Evolutionary conservation across 192 early-diverging fungal species (phyloP).

Genomic region (Umbelopsis sp.): DNA sequence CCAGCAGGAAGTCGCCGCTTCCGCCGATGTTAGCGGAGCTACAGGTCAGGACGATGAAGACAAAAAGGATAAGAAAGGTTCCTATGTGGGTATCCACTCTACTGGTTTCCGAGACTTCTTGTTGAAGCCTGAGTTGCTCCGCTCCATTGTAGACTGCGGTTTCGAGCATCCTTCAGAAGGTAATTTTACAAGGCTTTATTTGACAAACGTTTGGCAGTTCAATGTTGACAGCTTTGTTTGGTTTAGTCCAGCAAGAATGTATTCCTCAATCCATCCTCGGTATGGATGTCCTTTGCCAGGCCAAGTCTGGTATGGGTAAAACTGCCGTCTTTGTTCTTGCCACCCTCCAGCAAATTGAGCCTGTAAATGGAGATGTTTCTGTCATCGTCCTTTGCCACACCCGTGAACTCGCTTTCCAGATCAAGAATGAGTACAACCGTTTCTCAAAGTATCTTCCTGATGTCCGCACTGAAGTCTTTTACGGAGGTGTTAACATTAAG

Average conservation of each 20-base stretch:
- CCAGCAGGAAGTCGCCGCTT: slow-evolving; percentile 50
- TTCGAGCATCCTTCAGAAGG: slow-evolving; percentile 99
- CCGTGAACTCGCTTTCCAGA: slow-evolving; percentile 97
- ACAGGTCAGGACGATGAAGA: slow-evolving; percentile 56
- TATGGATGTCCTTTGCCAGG: slow-evolving; percentile 97
- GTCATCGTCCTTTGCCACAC: slow-evolving; percentile 97
- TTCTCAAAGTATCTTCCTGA: slow-evolving; percentile 96
- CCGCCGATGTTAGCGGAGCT: slow-evolving; percentile 36
- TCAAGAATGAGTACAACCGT: slow-evolving; percentile 94
- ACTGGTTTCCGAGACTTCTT: slow-evolving; percentile 98
- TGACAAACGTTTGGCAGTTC: no score
- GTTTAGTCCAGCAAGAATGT: slow-evolving; percentile 94
- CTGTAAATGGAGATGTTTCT: slow-evolving; percentile 75
- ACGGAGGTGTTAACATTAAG: slow-evolving; percentile 83
- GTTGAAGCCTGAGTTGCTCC: slow-evolving; percentile 93
- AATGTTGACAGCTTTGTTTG: not conserved
- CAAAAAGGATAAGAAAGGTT: slow-evolving; percentile 92
- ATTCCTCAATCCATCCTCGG: slow-evolving; percentile 97
- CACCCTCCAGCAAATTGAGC: slow-evolving; percentile 91
- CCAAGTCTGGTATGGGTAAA: slow-evolving; percentile 99
- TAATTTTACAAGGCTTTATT: slow-evolving; percentile 30
- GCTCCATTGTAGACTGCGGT: slow-evolving; percentile 97
- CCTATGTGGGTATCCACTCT: slow-evolving; percentile 97
- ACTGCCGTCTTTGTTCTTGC: slow-evolving; percentile 98
- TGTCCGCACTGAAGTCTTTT: slow-evolving; percentile 91